These are phyloP conservation scores for Sonneratia caseolaris DNA, from an alignment of 345 rosid genomes.

Conservation along the genomic window DNA sequence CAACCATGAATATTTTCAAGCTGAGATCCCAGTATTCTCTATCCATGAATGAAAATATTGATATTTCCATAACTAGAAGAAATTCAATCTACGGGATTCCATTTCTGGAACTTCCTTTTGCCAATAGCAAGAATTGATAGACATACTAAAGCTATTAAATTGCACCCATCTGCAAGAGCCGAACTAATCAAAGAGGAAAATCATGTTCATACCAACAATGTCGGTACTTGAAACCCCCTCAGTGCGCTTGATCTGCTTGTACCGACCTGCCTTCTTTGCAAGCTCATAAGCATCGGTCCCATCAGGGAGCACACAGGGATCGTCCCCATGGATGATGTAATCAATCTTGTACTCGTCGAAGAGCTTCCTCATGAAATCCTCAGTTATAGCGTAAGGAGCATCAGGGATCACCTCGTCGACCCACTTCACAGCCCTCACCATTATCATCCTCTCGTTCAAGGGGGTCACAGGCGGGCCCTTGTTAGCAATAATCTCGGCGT, in stretches of 20 bases:
- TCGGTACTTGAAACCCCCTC: constrained; percentile 84
- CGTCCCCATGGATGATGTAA: constrained; percentile 70
- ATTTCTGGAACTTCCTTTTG: not conserved
- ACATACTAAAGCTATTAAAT: not conserved
- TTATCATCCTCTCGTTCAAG: constrained; percentile 54
- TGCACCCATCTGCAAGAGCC: not conserved
- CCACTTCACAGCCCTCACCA: constrained; percentile 74
- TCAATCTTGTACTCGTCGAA: constrained; percentile 59
- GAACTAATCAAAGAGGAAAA: not conserved
- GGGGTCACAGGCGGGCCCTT: constrained; percentile 78
- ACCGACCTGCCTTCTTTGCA: constrained; percentile 72
- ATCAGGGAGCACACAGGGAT: constrained; percentile 73
- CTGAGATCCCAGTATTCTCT: not conserved
- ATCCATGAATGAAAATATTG: not conserved
- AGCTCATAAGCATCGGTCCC: constrained; percentile 70
- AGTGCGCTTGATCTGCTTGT: constrained; percentile 73
- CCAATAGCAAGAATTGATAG: not conserved
- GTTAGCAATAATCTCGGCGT: constrained; percentile 54
- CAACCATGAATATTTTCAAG: not conserved
- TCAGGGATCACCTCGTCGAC: constrained; percentile 66
- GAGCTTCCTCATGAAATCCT: constrained; percentile 61
- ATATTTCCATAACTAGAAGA: not conserved
- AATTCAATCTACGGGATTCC: not conserved
- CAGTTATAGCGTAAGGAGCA: constrained; percentile 68
- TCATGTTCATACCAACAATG: constrained; percentile 41